Percentiles rank a stretch among this genome's conserved stretches.
Evolutionary conservation across 1,284 basidiomycete species (phyloP).

Genomic region (Pseudozyma pruni): DNA sequence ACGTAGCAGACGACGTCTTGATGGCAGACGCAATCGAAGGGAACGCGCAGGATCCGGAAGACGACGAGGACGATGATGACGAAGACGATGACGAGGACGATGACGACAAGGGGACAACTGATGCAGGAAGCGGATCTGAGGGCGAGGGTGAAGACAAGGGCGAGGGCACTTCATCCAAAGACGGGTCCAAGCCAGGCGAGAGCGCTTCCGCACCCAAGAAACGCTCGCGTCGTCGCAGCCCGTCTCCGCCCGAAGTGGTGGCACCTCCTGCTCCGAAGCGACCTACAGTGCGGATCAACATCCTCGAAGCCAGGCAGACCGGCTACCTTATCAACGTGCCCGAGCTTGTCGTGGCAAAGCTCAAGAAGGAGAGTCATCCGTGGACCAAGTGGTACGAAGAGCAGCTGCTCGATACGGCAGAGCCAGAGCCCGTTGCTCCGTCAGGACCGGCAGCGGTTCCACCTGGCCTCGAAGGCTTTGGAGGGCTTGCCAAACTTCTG

Average conservation of each 20-base stretch:
- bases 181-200: slow-evolving; percentile 37
- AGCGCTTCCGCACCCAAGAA: slow-evolving; percentile 25
- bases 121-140: slow-evolving; percentile 48
- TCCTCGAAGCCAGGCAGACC: slow-evolving; percentile 34
- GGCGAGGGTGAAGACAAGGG: slow-evolving; percentile 46
- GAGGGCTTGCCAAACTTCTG: slow-evolving; percentile 51
- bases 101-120: slow-evolving; percentile 44
- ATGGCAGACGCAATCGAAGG: slow-evolving; percentile 26
- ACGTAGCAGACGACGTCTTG: slow-evolving; percentile 14
- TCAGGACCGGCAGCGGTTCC: slow-evolving; percentile 16
- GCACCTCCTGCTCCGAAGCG: slow-evolving; percentile 31
- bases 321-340: slow-evolving; percentile 63
- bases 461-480: slow-evolving; percentile 50
- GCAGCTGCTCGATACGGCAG: slow-evolving; percentile 28
- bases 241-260: slow-evolving; percentile 28
- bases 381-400: slow-evolving; percentile 63
- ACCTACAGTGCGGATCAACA: slow-evolving; percentile 38
- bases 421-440: slow-evolving; percentile 25
- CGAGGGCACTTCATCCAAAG: slow-evolving; percentile 34
- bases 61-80: slow-evolving; percentile 14
- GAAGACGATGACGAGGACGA: slow-evolving; percentile 46
- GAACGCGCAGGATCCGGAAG: background rate
- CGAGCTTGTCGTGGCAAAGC: slow-evolving; percentile 47
- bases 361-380: slow-evolving; percentile 47
- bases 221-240: slow-evolving; percentile 34